Conservation (phyloP, 1,284 basidiomycete genomes). For the Pseudozyma tsukubaensis region DNA sequence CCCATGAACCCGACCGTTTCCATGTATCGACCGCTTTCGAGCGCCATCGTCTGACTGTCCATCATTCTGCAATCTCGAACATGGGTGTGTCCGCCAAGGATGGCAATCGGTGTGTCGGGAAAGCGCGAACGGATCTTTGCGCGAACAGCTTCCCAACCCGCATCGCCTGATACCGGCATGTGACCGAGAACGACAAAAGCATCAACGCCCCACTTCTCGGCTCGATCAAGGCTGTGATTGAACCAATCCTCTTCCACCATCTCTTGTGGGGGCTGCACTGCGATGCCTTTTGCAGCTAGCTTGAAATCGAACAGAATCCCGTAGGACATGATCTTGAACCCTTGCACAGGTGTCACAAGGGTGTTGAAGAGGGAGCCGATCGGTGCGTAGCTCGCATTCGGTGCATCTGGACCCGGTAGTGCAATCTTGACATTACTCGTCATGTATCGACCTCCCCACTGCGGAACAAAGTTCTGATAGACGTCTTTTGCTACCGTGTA, state of each 20-base stretch:
- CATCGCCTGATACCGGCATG: constrained; percentile 63
- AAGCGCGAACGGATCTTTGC: constrained; percentile 60
- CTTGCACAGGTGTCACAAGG: constrained; percentile 52
- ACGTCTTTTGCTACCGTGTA: constrained; percentile 82
- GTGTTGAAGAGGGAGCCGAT: constrained; percentile 60
- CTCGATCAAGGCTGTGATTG: constrained; percentile 52
- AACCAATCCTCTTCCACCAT: constrained; percentile 66
- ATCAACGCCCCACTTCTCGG: constrained; percentile 55
- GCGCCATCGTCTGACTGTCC: constrained; percentile 58
- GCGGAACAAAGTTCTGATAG: constrained; percentile 81
- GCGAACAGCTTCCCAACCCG: constrained; percentile 59
- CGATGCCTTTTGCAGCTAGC: constrained; percentile 54
- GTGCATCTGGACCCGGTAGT: constrained; percentile 34
- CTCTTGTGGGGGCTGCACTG: constrained; percentile 55
- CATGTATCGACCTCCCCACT: constrained; percentile 67
- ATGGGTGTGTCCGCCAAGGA: constrained; percentile 65
- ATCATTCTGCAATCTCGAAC: constrained; percentile 64
- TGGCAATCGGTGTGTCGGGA: constrained; percentile 59
- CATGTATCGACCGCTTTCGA: constrained; percentile 65
- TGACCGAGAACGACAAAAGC: constrained; percentile 65
- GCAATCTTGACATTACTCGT: constrained; percentile 61
- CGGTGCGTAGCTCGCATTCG: constrained; percentile 35
- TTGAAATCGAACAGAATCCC: constrained; percentile 64
- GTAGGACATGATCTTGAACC: constrained; percentile 60
- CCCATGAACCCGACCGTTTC: constrained; percentile 56